Base-by-base conservation (phyloP, 345 rosid genomes). In the Schrenkiella parvula region DNA sequence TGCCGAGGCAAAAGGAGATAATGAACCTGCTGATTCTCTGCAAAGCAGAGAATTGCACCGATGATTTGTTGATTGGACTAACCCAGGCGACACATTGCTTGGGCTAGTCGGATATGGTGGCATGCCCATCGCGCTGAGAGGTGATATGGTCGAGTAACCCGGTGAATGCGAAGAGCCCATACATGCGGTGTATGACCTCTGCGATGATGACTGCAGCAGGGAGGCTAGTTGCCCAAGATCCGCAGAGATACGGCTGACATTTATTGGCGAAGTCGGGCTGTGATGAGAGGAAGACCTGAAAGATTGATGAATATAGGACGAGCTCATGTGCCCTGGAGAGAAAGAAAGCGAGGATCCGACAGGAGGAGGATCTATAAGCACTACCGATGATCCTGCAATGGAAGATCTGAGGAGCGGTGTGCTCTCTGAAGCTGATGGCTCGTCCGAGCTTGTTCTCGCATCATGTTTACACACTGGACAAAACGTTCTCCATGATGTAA, bases 381-480 rank as follows among this genome's bases (percentile, higher is more conserved):
- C 48, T 55, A 79, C 34, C 19, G 89, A 83, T 53, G 85, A 69
- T 39, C 89, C 81, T 19, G 47, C 64, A 7, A 6, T 18, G 8
- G 89, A 82, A 72, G 54, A 55, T 7, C 44, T 31, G 19, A 87
- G 90, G 58, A 89, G 75, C 25, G 96, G 96, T n/a, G 98, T 92
- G 34, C 81, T 84, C 74, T 92, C 98, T 31, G 98, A 84, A 55
- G 90, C 89, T 14, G 90, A 89, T 9, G 86, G 85, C 64, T 84
- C 90, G 29, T 86, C 78, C 0, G 79, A 67, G 71, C 80, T 83
- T 28, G 83, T 86, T 81, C 93, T 83, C 10, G 89, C 95, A 77
- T 88, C 96, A 8, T 87, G 85, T 85, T 90, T 88, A 82, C 96
- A 92, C 53, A 92, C 83, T 1, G 96, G 98, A 76, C 98, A 92